Base-by-base conservation (phyloP, 495 filamentous ascomycete species). In the Cairneyella variabilis region DNA sequence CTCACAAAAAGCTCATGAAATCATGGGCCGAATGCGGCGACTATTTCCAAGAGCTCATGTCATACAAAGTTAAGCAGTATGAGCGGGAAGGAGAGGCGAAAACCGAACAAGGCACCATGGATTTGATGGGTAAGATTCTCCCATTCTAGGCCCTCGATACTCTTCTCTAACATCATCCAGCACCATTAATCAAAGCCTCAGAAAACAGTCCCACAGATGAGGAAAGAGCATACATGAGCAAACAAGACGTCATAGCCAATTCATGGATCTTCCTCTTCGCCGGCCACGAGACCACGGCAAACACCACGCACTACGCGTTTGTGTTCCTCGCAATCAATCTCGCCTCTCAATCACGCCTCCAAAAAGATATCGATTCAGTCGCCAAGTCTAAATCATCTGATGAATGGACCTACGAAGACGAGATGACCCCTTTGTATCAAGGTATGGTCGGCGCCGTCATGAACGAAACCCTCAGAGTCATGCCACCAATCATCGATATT, bases 241-340 rank as follows among this genome's bases (percentile, higher is more conserved):
- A 54, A 23, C 36, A 54, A 43, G 84, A 88, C 41, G 82, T 90
- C 56, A 71, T 86, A 21, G 83, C 82, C 26, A 86, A 90, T 60
- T 78, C 83, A 10, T 90, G 87, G 64, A 77, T 88, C 59, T 83
- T 86, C 64, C 77, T 83, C 36, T 69, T 89, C 12, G 85, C 86
- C 1, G 86, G 86, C 18, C 86, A 90, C 64, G 86, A 89, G 62
- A 86, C 86, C 0, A 80, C 83, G 3, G 84, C 85, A 41, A 86
- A 86, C 65, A 73, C 74, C 1, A 66, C 86, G 9, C 83, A 88
- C 61, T 86, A 82, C 60, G 61, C 60, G 4, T 39, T 82, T 3
- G 23, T 74, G 2, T 62, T 73, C 5, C 76, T 90, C 1, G 86
- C 86, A 21, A 72, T 76, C 53, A 74, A 84, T 65, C 75, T 76